A percentile compares a stretch with the other conserved stretches of the same genome.
These are phyloP conservation scores for Fusarium graminum DNA, from an alignment of 2,329 filamentous ascomycete genomes.

Conservation along the genomic window DNA sequence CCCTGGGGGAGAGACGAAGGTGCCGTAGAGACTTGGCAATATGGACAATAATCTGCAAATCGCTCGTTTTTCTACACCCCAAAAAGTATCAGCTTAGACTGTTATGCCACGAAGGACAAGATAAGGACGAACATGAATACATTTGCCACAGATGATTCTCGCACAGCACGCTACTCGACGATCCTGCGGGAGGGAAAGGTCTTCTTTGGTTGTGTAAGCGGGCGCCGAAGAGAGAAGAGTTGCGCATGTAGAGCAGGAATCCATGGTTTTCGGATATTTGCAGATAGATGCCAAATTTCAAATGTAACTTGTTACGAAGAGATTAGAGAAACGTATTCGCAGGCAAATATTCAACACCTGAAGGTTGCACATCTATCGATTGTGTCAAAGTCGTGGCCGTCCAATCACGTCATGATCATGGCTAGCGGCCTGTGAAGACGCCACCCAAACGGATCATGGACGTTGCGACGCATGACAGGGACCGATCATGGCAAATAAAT, in stretches of 20 bases:
- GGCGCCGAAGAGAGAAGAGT: conserved; percentile 68
- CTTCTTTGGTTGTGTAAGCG: conserved; percentile 68
- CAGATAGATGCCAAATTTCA: neutral
- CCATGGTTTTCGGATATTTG: conserved; percentile 47
- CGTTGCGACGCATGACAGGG: neutral
- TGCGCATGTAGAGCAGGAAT: conserved; percentile 78
- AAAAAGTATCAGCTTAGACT: conserved; percentile 21
- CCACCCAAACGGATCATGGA: conserved; percentile 28
- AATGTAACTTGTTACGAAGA: neutral
- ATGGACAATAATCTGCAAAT: conserved; percentile 77
- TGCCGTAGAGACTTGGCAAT: conserved; percentile 77
- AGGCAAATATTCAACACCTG: conserved; percentile 13
- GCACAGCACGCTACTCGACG: conserved; percentile 76
- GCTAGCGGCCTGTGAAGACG: conserved; percentile 35
- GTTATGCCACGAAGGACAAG: neutral
- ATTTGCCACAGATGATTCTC: conserved; percentile 78
- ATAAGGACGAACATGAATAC: conserved; percentile 68
- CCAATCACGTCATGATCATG: conserved; percentile 49
- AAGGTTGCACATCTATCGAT: conserved; percentile 18
- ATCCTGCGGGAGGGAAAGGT: conserved; percentile 64
- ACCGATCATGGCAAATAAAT: neutral
- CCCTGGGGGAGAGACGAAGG: conserved; percentile 71
- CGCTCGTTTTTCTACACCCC: conserved; percentile 69
- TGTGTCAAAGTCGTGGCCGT: conserved; percentile 6
- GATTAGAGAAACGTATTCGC: conserved; percentile 8